Evolutionary conservation across 2,329 filamentous ascomycete species (phyloP), one percentile per base, ranked within the genome.

Genomic region (Phoma sp.): DNA sequence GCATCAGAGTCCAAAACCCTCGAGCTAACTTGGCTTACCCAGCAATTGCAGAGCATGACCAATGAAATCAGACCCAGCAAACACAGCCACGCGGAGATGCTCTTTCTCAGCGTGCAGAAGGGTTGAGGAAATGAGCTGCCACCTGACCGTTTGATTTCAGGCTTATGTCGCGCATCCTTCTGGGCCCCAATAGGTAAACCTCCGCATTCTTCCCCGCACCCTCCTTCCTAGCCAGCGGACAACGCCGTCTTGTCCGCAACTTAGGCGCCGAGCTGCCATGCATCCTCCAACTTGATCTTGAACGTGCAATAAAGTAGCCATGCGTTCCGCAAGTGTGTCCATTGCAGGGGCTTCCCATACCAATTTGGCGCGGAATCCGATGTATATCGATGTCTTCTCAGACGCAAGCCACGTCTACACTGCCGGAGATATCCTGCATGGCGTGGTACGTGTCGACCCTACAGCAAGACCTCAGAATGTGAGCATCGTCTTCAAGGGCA

Each of bases 351-450:
- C 60, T 21, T 52, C 56, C 10, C 46, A 56, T 25, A 29, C 53
- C 33, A 64, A 64, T 30, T 32, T 54, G 36, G 56, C 46, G 26
- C 49, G 61, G n/a, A 59, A 53, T 17, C 56, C 59, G 14, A 30
- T 66, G 12, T 64, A 60, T 42, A 64, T 67, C 15, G 30, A 60
- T 14, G 15, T 65, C 15, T 49, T 49, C 38, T 37, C 53, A 28
- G 45, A 52, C 29, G 36, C 53, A 21, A 47, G 56, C 2, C 53
- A 51, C 4, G 56, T 53, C 36, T 69, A 64, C 50, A 65, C 62
- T 5, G 57, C 45, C 32, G 64, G 65, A 30, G 65, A 70, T 17
- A 30, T 45, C 9, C 47, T 71, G 15, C 56, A 59, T 25, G 68
- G 68, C 18, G 29, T 49, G 9, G 53, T 68, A 9, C 58, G 65